Evolutionary conservation across 2,329 filamentous ascomycete genomes (phyloP), one percentile per base, ranked within the genome.

Genomic region (Fusarium pseudonygamai): DNA sequence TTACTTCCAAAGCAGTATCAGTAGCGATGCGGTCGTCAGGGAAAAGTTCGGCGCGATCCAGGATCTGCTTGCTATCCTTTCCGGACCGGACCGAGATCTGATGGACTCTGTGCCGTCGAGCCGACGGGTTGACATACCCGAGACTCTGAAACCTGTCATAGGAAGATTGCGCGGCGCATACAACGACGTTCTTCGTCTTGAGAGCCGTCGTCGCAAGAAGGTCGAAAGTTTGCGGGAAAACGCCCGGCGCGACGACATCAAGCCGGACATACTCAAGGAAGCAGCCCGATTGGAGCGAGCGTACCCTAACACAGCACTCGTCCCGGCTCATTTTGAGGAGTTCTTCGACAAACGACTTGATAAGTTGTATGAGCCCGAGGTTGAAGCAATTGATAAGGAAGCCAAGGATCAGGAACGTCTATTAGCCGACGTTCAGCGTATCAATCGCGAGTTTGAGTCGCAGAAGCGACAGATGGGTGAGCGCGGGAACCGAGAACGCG

Each of bases 31-130:
- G 4, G 80, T 89, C 4, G 93, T 97, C 5, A 90, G 93, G 69
- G 90, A 92, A 7, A 98, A 97, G 81, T 91, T 97, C 62, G 89
- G 88, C 24, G 90, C 92, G 40, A 93, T 93, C 42, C 93, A 96
- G 79, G 88, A 90, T 18, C 87, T 94, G 9, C 89, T 99, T 46
- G 87, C 87, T 6, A 86, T 98, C 9, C 87, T 99, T 8, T 92
- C 92, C 1, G 93, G 94, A 3, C 90, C 93, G 0, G 94, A 97
- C 77, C 89, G 93, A 15, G 92, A 92, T 47, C 86, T 98, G 20
- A 93, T 97, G 82, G 93, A 95, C 57, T 97, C 93, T 77, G 95
- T 99, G 3, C 96, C 96, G 1, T 96, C 93, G 59, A 96, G 93
- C 73, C 88, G 94, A 50, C 90, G 92, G 64, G 91, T 93, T 13